Evolutionary conservation across 1,139 yeast genomes (phyloP), one percentile per base, ranked within the genome.

Genomic region (Candida sp.): DNA sequence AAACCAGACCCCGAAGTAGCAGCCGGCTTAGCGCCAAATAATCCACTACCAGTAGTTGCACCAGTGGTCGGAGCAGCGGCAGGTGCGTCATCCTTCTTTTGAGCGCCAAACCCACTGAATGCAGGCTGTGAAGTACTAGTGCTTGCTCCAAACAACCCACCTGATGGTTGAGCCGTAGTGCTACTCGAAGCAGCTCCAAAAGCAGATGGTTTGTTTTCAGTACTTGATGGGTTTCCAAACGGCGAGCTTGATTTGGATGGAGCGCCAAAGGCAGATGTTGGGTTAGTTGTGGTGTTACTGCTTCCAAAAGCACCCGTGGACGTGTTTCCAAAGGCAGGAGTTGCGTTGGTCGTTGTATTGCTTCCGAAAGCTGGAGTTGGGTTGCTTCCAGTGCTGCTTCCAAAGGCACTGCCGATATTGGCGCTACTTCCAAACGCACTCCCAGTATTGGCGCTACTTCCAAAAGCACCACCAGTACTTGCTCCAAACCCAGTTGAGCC

Each of bases 61-160:
- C 17, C 17, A 17, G 17, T 17, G 17, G 17, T 17, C 17, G 17
- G 17, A 17, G 17, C 17, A 17, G 17, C 17, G 17, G 46, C 48
- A 35, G 47, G 8, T 11, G 61, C 60, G 22, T 52, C 58, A 5
- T 62, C 60, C 61, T 51, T 56, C 42, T 54, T 58, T 26, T 60
- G 22, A 12, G 38, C 26, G 7, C 42, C 42, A 26, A 38, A 38
- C 27, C 42, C 42, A 38, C 65, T 65, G 42, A 59, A 60, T 22
- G 55, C 47, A 12, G 58, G 54, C 27, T 43, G 41, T 17, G 53
- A 62, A 9, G 61, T 65, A 9, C 57, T 62, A 3, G 70, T 63
- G 46, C 63, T 66, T 27, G 67, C 48, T 43, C 72, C 68, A 56
- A 72, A 71, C 28, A 57, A 52, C 9, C 49, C 49, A 35, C 61